phyloP scores from a whole-genome alignment of 2,329 filamentous ascomycete genomes.

The Aspergillaceae sp. region DNA sequence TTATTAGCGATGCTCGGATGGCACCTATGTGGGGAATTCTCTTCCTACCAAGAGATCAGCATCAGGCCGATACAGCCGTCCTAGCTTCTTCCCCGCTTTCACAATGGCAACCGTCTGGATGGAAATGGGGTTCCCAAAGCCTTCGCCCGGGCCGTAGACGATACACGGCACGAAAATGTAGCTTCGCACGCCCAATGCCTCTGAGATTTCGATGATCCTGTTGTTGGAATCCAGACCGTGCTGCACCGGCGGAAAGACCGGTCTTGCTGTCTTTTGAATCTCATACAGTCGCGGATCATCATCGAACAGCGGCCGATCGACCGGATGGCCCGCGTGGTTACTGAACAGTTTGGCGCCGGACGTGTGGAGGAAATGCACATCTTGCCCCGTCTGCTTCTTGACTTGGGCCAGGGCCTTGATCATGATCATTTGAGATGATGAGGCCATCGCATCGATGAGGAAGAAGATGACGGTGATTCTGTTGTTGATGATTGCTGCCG shows the following conservation, averaged over 20 bases:
- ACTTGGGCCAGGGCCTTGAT: slow-evolving; percentile 42
- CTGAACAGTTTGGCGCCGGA: slow-evolving; percentile 48
- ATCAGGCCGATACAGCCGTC: slow-evolving; percentile 39
- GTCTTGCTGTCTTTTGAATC: slow-evolving; percentile 29
- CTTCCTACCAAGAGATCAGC: slow-evolving; percentile 23
- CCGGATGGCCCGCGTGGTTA: slow-evolving; percentile 38
- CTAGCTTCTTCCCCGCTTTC: slow-evolving; percentile 34
- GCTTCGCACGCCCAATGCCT: slow-evolving; percentile 36
- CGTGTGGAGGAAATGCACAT: slow-evolving; percentile 46
- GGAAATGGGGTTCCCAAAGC: slow-evolving; percentile 45
- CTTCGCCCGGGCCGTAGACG: slow-evolving; percentile 44
- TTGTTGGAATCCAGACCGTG: no score
- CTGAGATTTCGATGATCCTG: slow-evolving; percentile 36
- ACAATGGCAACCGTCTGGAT: slow-evolving; percentile 46
- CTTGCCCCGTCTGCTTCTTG: slow-evolving; percentile 30
- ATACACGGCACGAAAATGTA: slow-evolving; percentile 50
- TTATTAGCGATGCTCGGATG: not conserved
- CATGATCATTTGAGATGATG: slow-evolving; percentile 29
- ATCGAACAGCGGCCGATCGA: slow-evolving; percentile 36
- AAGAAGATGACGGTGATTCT: slow-evolving; percentile 44
- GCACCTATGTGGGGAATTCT: slow-evolving; percentile 4
- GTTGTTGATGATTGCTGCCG: slow-evolving; percentile 31
- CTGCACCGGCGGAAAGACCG: no score
- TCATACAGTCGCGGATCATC: slow-evolving; percentile 37
- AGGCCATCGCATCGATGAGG: slow-evolving; percentile 36